phyloP scores from a whole-genome alignment of 371 early-diverging fungal species.

The Capniomyces stellatus region DNA sequence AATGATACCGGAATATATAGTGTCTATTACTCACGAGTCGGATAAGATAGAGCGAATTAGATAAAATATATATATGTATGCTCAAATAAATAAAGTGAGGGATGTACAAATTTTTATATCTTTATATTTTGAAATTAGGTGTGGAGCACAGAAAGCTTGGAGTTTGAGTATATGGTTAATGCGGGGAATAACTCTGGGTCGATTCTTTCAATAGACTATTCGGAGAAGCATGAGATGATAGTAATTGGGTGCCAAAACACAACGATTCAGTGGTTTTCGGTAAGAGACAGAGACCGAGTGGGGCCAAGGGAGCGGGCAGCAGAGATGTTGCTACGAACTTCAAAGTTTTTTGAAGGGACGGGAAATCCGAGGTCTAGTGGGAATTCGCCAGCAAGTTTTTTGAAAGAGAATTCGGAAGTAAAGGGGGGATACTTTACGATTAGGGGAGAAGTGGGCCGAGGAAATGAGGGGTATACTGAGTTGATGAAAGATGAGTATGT shows the following conservation, averaged over 20 bases:
- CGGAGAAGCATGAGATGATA: slow-evolving; percentile 11
- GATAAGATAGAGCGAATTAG: too few relatives aligned
- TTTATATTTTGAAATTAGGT: slow-evolving; percentile 12
- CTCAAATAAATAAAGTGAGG: neutral
- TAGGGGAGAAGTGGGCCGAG: too few relatives aligned
- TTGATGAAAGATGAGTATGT: slow-evolving; percentile 24
- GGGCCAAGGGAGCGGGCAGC: neutral
- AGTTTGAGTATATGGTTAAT: slow-evolving; percentile 41
- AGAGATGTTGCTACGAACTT: slow-evolving; percentile 14
- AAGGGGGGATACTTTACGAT: neutral
- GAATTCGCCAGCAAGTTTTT: neutral
- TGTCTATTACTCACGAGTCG: too few relatives aligned
- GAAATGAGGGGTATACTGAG: neutral
- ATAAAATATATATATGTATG: too few relatives aligned
- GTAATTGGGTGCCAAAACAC: slow-evolving; percentile 68
- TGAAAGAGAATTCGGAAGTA: neutral
- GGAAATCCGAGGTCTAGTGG: slow-evolving; percentile 1
- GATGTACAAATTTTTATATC: neutral
- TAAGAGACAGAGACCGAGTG: slow-evolving; percentile 10
- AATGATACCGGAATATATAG: too few relatives aligned
- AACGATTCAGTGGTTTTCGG: slow-evolving; percentile 56
- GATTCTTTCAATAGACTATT: slow-evolving; percentile 45
- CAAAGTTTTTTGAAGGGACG: slow-evolving; percentile 24
- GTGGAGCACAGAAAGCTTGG: slow-evolving; percentile 45
- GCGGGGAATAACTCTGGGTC: slow-evolving; percentile 61